Conservation (phyloP, 2,329 filamentous ascomycete genomes). For the Emmonsia crescens region DNA sequence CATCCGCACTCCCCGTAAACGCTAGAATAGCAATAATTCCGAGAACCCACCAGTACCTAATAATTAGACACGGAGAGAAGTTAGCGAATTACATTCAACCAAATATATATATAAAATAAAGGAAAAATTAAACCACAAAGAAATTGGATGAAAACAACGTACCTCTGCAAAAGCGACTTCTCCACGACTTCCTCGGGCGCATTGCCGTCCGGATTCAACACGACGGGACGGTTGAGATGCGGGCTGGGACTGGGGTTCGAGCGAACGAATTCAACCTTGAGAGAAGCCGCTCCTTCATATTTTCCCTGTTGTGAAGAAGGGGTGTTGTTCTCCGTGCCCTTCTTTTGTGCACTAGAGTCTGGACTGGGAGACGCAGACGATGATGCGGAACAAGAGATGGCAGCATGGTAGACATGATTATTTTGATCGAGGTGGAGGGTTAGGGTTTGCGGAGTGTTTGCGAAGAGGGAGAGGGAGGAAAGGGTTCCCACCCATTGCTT, state of each 20-base stretch:
- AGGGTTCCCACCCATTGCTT: slow-evolving; percentile 34
- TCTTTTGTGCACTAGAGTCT: neutral
- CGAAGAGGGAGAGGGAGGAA: slow-evolving; percentile 27
- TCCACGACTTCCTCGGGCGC: slow-evolving; percentile 29
- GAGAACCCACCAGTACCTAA: slow-evolving; percentile 40
- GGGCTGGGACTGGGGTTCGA: slow-evolving; percentile 25
- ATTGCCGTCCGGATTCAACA: slow-evolving; percentile 27
- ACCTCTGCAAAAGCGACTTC: slow-evolving; percentile 34
- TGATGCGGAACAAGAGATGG: slow-evolving; percentile 20
- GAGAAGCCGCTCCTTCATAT: neutral
- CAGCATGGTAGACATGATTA: slow-evolving; percentile 31
- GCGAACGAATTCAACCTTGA: slow-evolving; percentile 26
- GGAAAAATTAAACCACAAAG: neutral
- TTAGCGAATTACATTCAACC: neutral
- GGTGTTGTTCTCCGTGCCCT: neutral
- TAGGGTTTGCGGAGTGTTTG: slow-evolving; percentile 22
- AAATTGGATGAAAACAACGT: slow-evolving; percentile 13
- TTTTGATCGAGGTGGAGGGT: slow-evolving; percentile 30
- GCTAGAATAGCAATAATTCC: slow-evolving; percentile 31
- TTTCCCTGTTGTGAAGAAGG: neutral
- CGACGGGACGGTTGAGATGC: slow-evolving; percentile 30
- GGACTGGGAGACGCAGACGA: neutral
- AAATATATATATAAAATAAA: neutral
- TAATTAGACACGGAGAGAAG: neutral
- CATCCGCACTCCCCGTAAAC: slow-evolving; percentile 32